Evolutionary conservation across 805 yeast species (phyloP).

Genomic region (Schwanniomyces polymorphus): DNA sequence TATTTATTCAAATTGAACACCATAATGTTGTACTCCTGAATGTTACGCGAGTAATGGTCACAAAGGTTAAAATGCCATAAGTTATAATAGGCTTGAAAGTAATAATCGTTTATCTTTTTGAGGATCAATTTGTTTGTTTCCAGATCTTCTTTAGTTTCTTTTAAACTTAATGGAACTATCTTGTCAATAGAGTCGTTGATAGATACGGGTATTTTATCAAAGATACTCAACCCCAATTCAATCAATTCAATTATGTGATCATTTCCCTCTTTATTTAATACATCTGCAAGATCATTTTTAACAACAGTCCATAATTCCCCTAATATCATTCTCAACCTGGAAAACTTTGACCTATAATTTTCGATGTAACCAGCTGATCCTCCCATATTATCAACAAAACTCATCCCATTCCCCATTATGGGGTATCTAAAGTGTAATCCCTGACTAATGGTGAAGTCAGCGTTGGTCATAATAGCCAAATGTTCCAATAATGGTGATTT

Average conservation of each 20-base stretch:
- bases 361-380: conserved; percentile 45
- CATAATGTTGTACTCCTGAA: conserved; percentile 42
- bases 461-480: conserved; percentile 61
- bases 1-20: conserved; percentile 38
- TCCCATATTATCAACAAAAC: conserved; percentile 54
- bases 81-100: conserved; percentile 65
- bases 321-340: conserved; percentile 58
- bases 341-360: conserved; percentile 60
- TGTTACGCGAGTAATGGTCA: conserved; percentile 38
- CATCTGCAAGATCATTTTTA: conserved; percentile 47
- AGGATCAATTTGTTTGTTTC: conserved; percentile 37
- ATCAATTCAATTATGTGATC: conserved; percentile 41
- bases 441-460: conserved; percentile 73
- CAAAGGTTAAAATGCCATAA: conserved; percentile 78
- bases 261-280: conserved; percentile 35
- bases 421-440: conserved; percentile 72
- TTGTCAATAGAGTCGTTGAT: conserved; percentile 36
- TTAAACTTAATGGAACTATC: conserved; percentile 41
- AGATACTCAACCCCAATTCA: conserved; percentile 57
- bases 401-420: conserved; percentile 66
- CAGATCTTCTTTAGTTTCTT: conserved; percentile 18
- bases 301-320: conserved; percentile 65
- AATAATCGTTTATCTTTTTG: conserved; percentile 56
- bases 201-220: conserved; percentile 61
- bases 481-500: conserved; percentile 70